Conservation (phyloP, 257 asterid genomes). For the Datura wrightii region DNA sequence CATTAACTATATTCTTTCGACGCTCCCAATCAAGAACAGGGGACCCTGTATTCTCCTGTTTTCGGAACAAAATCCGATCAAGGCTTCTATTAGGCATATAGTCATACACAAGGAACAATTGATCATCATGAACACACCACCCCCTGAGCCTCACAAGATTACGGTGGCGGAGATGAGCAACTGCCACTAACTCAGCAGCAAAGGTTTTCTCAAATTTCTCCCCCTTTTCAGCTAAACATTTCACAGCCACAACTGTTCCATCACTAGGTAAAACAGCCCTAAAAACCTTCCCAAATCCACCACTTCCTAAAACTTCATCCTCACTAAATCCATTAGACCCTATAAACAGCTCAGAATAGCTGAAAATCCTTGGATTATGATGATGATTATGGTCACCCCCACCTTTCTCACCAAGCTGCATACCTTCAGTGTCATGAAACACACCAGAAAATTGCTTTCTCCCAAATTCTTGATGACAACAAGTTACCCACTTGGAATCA, state of each 20-base stretch:
- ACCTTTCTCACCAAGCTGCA: slow-evolving; percentile 44
- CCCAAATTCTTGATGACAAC: slow-evolving; percentile 42
- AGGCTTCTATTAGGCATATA: slow-evolving; percentile 98
- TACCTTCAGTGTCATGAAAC: slow-evolving; percentile 82
- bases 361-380: slow-evolving; percentile 74
- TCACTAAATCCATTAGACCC: slow-evolving; percentile 76
- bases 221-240: slow-evolving; percentile 81
- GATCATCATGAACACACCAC: slow-evolving; percentile 82
- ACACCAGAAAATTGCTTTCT: slow-evolving; percentile 41
- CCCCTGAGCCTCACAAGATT: slow-evolving; percentile 88
- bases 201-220: slow-evolving; percentile 83
- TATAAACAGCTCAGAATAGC: slow-evolving; percentile 85
- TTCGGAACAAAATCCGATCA: slow-evolving; percentile 68
- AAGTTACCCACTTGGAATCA: slow-evolving; percentile 49
- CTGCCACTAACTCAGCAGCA: slow-evolving; percentile 87
- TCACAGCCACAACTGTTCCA: slow-evolving; percentile 81
- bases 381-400: slow-evolving; percentile 48
- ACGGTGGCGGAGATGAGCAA: slow-evolving; percentile 98
- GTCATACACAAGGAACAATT: slow-evolving; percentile 83
- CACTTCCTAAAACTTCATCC: slow-evolving; percentile 71
- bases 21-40: slow-evolving; percentile 58
- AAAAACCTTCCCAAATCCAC: slow-evolving; percentile 88
- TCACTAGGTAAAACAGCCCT: slow-evolving; percentile 86
- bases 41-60: slow-evolving; percentile 32
- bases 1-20: slow-evolving; percentile 64